Percentiles rank a stretch among this genome's conserved stretches.
Evolutionary conservation across 257 asterid species (phyloP).

Genomic region (Penstemon eatonii): DNA sequence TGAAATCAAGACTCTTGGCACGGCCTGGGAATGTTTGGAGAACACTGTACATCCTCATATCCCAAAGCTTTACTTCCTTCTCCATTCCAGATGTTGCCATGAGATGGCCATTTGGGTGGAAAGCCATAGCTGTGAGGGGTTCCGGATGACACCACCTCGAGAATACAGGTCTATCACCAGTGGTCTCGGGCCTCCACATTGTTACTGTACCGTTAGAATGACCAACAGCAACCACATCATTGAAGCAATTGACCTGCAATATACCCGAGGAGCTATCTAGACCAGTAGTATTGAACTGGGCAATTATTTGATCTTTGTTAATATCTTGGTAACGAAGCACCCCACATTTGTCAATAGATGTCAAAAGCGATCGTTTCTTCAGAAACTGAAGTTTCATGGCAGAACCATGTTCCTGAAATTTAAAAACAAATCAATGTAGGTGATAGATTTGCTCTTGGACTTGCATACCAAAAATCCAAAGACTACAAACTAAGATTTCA

Average conservation of each 20-base stretch:
- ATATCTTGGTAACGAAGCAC: conserved; percentile 90
- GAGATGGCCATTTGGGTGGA: conserved; percentile 83
- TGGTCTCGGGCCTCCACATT: conserved; percentile 82
- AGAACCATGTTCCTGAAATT: conserved; percentile 81
- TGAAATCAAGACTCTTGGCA: conserved; percentile 65
- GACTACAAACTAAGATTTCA: no score
- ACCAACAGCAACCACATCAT: conserved; percentile 69
- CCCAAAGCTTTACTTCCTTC: conserved; percentile 89
- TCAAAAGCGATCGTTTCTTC: conserved; percentile 77
- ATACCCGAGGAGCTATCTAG: conserved; percentile 60
- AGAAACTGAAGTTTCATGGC: conserved; percentile 79
- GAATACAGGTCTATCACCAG: conserved; percentile 72
- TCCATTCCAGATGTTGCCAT: conserved; percentile 96
- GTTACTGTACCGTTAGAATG: conserved; percentile 76
- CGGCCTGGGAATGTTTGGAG: conserved; percentile 62
- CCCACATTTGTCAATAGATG: conserved; percentile 77
- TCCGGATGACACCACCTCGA: conserved; percentile 91
- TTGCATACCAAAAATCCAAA: no score
- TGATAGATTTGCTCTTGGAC: not conserved
- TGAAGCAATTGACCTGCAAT: conserved; percentile 75
- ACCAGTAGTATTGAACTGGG: conserved; percentile 68
- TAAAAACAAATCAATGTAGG: conserved; percentile 13
- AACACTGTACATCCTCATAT: conserved; percentile 71
- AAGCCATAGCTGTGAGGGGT: conserved; percentile 71
- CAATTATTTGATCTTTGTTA: conserved; percentile 84